Evolutionary conservation across 1,284 basidiomycete species (phyloP).

Genomic region (Ceratobasidium theobromae): DNA sequence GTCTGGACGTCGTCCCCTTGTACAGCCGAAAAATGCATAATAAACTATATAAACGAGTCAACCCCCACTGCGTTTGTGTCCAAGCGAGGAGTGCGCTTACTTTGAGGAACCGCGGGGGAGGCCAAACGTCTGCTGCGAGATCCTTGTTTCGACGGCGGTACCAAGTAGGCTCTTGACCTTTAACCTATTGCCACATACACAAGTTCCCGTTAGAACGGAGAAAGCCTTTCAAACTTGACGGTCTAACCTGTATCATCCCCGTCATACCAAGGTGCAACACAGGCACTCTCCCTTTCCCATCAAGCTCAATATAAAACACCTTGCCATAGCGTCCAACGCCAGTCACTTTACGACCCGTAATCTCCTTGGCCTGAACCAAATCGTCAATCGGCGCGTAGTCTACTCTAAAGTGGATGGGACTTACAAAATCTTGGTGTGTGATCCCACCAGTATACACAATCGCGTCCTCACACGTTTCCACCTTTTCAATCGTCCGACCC

Average conservation of each 20-base stretch:
- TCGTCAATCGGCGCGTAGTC: neutral
- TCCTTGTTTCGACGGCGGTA: slow-evolving; percentile 62
- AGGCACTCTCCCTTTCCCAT: slow-evolving; percentile 62
- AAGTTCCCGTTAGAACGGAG: slow-evolving; percentile 18
- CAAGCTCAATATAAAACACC: slow-evolving; percentile 71
- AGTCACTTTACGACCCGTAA: slow-evolving; percentile 60
- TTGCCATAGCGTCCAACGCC: slow-evolving; percentile 74
- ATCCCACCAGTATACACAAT: slow-evolving; percentile 67
- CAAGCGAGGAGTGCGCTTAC: slow-evolving; percentile 43
- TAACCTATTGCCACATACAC: slow-evolving; percentile 49
- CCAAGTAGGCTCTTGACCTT: slow-evolving; percentile 61
- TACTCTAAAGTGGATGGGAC: slow-evolving; percentile 38
- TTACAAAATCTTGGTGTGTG: slow-evolving; percentile 65
- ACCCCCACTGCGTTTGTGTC: neutral
- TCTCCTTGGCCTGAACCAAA: slow-evolving; percentile 54
- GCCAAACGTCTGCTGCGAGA: slow-evolving; percentile 58
- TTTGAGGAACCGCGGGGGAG: slow-evolving; percentile 70
- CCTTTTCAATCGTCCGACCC: slow-evolving; percentile 58
- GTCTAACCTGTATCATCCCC: slow-evolving; percentile 73
- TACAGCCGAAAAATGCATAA: slow-evolving; percentile 53
- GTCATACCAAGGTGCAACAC: slow-evolving; percentile 86
- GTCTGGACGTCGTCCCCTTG: slow-evolving; percentile 38
- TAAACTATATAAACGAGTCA: slow-evolving; percentile 52
- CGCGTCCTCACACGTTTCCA: slow-evolving; percentile 64
- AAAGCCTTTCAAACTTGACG: slow-evolving; percentile 27